Evolutionary conservation across 306 rosid species (phyloP).

Genomic region (Pyrus pyrifolia): DNA sequence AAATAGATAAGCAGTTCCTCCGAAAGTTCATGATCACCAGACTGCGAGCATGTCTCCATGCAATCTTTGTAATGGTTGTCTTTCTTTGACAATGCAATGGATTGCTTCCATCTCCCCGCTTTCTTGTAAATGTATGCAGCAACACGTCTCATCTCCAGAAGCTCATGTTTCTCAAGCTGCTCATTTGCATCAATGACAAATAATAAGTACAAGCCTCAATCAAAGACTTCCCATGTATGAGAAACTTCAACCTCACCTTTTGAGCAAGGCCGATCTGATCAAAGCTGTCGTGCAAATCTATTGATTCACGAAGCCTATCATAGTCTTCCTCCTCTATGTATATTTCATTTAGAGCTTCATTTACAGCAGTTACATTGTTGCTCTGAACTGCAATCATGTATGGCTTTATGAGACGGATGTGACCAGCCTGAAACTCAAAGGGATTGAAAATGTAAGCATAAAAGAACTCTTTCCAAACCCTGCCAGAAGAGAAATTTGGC

Average conservation of each 20-base stretch:
- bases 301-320: conserved; percentile 89
- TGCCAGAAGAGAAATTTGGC: not conserved
- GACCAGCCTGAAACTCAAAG: conserved; percentile 69
- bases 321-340: conserved; percentile 97
- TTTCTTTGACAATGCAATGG: conserved; percentile 95
- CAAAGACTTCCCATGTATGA: not conserved
- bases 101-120: conserved; percentile 98
- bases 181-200: conserved; percentile 1
- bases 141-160: conserved; percentile 97
- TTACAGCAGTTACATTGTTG: conserved; percentile 93
- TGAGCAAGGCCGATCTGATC: conserved; percentile 98
- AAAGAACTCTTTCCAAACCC: not conserved
- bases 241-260: conserved; percentile 47
- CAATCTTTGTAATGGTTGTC: conserved; percentile 96
- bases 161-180: conserved; percentile 96
- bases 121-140: conserved; percentile 95
- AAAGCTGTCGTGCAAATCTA: conserved; percentile 87
- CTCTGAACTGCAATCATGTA: conserved; percentile 99
- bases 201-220: not conserved
- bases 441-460: not conserved
- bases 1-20: conserved; percentile 92
- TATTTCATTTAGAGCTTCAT: conserved; percentile 93
- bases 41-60: conserved; percentile 97
- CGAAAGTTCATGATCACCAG: conserved; percentile 93
- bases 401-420: conserved; percentile 86